These are phyloP conservation scores for Sphagnurus paluster DNA, from an alignment of 1,284 basidiomycete species.

Conservation along the genomic window DNA sequence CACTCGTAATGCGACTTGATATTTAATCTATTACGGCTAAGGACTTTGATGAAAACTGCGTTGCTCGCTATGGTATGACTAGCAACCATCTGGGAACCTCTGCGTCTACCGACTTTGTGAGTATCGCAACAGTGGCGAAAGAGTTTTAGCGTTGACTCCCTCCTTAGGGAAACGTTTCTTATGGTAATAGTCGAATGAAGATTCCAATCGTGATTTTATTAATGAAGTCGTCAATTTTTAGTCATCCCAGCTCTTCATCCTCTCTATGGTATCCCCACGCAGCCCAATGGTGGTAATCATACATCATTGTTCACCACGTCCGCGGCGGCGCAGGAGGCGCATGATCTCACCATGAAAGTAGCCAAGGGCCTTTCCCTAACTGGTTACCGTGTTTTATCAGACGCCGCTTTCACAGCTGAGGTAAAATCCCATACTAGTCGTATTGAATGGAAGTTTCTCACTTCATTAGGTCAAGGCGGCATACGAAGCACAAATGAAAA, in stretches of 20 bases:
- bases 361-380: conserved; percentile 63
- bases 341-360: conserved; percentile 54
- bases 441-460: no score
- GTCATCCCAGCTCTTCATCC: conserved; percentile 68
- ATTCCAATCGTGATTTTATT: conserved; percentile 8
- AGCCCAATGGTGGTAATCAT: conserved; percentile 63
- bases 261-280: conserved; percentile 67
- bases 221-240: conserved; percentile 25
- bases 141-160: neutral
- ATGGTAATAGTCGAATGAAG: conserved; percentile 43
- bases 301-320: conserved; percentile 63
- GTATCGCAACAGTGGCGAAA: conserved; percentile 29
- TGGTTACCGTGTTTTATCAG: conserved; percentile 57
- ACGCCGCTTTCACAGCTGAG: conserved; percentile 54
- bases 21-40: no score
- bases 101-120: conserved; percentile 69
- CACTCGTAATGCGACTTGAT: no score
- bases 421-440: no score
- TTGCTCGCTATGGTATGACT: conserved; percentile 38
- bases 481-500: no score
- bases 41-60: conserved; percentile 44
- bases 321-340: conserved; percentile 60
- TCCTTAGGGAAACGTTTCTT: conserved; percentile 64
- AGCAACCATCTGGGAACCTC: conserved; percentile 31
- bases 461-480: no score